phyloP scores from a whole-genome alignment of 2,329 filamentous ascomycete genomes.

The Arachnomyces sp. region DNA sequence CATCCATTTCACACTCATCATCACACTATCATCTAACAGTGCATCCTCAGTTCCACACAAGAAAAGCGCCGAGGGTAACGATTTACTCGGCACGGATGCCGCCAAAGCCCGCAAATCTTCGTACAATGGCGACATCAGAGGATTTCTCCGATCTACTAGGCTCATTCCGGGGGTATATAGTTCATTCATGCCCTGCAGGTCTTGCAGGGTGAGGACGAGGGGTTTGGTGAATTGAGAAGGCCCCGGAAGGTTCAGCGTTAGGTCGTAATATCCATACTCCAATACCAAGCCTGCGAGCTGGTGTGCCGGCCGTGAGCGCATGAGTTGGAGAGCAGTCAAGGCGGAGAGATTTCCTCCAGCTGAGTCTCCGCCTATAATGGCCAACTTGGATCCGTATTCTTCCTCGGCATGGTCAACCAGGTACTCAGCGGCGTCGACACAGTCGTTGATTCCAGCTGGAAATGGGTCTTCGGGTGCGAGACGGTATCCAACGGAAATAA shows the following conservation, averaged over 20 bases:
- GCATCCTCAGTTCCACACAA: constrained; percentile 48
- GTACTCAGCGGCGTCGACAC: constrained; percentile 48
- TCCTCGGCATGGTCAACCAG: constrained; percentile 41
- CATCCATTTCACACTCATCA: constrained; percentile 49
- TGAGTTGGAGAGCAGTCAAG: constrained; percentile 41
- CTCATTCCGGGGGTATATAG: too few relatives aligned
- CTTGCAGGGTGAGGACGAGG: too few relatives aligned
- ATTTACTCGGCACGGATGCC: too few relatives aligned
- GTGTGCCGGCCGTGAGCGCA: constrained; percentile 13
- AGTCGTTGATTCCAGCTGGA: constrained; percentile 48
- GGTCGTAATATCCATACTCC: too few relatives aligned
- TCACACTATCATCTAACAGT: constrained; percentile 43
- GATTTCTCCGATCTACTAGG: constrained; percentile 6
- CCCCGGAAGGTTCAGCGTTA: too few relatives aligned
- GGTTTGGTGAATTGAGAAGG: too few relatives aligned
- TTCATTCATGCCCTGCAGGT: too few relatives aligned
- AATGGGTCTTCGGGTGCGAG: constrained; percentile 54
- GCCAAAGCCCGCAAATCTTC: constrained; percentile 30
- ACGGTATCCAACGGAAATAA: constrained; percentile 51
- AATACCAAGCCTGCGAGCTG: too few relatives aligned
- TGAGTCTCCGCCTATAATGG: constrained; percentile 42
- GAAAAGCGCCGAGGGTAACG: constrained; percentile 47
- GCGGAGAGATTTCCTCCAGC: constrained; percentile 45
- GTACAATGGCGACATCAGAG: constrained; percentile 44
- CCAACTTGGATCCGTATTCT: constrained; percentile 34